phyloP scores from a whole-genome alignment of 1,284 basidiomycete genomes.

The Meripilus lineatus region DNA sequence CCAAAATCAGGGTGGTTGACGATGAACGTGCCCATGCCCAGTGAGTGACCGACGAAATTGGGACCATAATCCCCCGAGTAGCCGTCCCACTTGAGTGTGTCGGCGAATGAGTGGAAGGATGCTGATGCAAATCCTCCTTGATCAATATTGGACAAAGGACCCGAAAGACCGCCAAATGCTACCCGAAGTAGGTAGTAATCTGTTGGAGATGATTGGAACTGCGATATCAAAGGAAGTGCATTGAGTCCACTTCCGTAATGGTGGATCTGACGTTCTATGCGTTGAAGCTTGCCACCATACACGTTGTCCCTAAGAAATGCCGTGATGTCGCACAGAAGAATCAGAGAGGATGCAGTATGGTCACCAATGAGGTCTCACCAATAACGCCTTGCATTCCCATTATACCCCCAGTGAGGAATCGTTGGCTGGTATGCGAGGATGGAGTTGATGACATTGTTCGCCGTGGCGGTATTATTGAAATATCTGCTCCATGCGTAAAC shows the following conservation, averaged over 20 bases:
- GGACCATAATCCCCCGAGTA: conserved; percentile 61
- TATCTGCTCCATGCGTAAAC: conserved; percentile 52
- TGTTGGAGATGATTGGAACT: conserved; percentile 42
- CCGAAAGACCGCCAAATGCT: conserved; percentile 48
- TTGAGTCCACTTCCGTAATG: conserved; percentile 59
- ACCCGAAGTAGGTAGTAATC: conserved; percentile 51
- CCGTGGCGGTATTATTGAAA: conserved; percentile 49
- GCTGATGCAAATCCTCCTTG: conserved; percentile 51
- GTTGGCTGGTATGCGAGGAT: conserved; percentile 55
- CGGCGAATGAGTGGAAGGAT: conserved; percentile 55
- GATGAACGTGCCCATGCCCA: conserved; percentile 51
- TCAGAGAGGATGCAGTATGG: not conserved
- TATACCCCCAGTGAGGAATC: conserved; percentile 58
- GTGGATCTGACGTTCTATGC: conserved; percentile 55
- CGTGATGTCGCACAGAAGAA: not conserved
- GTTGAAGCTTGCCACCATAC: conserved; percentile 51
- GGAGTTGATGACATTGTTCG: conserved; percentile 49
- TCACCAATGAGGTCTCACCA: conserved; percentile 32
- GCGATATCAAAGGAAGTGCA: conserved; percentile 47
- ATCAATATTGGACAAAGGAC: conserved; percentile 52
- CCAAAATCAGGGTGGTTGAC: conserved; percentile 53
- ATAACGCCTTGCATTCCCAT: conserved; percentile 55
- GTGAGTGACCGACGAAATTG: conserved; percentile 51
- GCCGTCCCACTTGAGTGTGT: conserved; percentile 55
- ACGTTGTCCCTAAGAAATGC: conserved; percentile 43